Base-by-base conservation (phyloP, 495 filamentous ascomycete genomes). In the Trichodelitschia bisporula region DNA sequence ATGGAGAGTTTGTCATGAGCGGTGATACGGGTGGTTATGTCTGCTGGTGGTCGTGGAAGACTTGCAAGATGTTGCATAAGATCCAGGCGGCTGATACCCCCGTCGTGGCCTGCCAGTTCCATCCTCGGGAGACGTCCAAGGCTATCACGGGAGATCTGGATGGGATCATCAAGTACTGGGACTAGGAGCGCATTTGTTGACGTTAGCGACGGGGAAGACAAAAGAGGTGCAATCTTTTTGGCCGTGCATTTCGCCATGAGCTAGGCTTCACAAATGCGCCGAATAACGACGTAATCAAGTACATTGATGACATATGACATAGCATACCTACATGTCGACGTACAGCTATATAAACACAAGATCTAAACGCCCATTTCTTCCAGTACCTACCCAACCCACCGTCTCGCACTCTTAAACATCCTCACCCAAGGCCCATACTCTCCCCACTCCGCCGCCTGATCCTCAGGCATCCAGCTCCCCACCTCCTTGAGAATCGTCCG, bases 21-120 rank as follows among this genome's bases (percentile, higher is more conserved):
- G 86, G 86, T 32, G 89, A 95, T 47, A 72, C 60, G 23, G 80
- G 60, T 23, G 86, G 86, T 15, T 92, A 64, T 41, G 69, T 84
- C 26, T 92, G 77, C 50, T 92, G 91, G 55, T 97, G 83, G 83
- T 84, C 93, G 49, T 95, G 77, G 69, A 97, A 95, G 66, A 92
- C 79, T 21, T 80, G 83, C 43, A 95, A 91, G 54, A 78, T 97
- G 77, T 92, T 74, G 50, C 76, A 86, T 51, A 95, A 95, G 65
- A 65, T 97, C 32, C 57, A 72, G 50, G 82, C 78, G 2, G 66
- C 71, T 32, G 72, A 77, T 26, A 69, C 72, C 4, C 66, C 84
- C 10, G 64, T 91, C 26, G 77, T 77, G 29, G 76, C 69, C 40
- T 56, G 79, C 28, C 72, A 74, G 49, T 97, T 83, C 83, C 82